Conservation (phyloP, 345 rosid species). For the Euphorbia tirucalli region DNA sequence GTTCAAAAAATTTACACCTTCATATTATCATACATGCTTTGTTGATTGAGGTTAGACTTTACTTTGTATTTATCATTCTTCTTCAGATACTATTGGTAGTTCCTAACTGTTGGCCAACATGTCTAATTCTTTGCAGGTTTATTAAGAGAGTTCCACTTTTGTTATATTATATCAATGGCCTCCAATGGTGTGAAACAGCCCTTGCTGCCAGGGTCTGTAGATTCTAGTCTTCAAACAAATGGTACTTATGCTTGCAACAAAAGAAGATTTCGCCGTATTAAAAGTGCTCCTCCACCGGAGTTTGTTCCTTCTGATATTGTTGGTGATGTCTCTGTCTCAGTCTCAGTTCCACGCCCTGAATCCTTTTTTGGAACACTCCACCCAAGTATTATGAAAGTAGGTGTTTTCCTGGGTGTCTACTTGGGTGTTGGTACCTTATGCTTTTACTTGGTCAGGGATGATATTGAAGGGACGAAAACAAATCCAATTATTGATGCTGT, state of each 20-base stretch:
- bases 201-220: conserved; percentile 39
- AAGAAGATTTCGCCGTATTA: conserved; percentile 53
- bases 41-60: neutral
- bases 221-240: conserved; percentile 26
- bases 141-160: conserved; percentile 3
- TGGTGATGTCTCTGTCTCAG: conserved; percentile 16
- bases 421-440: conserved; percentile 54
- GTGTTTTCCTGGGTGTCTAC: conserved; percentile 43
- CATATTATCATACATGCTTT: neutral
- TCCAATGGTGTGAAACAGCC: conserved; percentile 42
- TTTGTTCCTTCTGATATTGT: conserved; percentile 22
- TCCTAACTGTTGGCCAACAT: neutral
- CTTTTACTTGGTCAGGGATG: conserved; percentile 50
- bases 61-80: neutral
- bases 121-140: conserved; percentile 21
- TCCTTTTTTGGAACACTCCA: conserved; percentile 43
- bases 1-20: neutral
- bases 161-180: conserved; percentile 43
- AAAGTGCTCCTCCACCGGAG: conserved; percentile 71
- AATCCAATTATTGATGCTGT: conserved; percentile 60
- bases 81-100: neutral
- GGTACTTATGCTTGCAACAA: conserved; percentile 26
- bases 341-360: conserved; percentile 24
- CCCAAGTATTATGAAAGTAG: conserved; percentile 45
- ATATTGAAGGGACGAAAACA: conserved; percentile 66